phyloP scores from a whole-genome alignment of 768 basidiomycete genomes.

The Trametes cubensis region DNA sequence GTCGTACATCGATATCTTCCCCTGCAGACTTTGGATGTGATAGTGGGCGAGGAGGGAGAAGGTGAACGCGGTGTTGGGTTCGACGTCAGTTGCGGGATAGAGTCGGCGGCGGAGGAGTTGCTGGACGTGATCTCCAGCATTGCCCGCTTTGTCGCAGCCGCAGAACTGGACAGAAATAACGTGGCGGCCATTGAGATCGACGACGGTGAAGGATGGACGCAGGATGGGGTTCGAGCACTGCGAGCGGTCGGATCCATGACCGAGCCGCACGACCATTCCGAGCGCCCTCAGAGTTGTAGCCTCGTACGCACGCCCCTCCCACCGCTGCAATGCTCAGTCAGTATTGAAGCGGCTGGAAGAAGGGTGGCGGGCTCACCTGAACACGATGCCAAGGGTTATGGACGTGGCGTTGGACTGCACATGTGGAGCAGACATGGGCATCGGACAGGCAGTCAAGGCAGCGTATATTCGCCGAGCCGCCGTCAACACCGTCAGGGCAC shows the following conservation, averaged over 20 bases:
- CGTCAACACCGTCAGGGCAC: not conserved
- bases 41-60: too few species aligned
- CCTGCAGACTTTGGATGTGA: too few species aligned
- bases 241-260: too few species aligned
- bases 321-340: not conserved
- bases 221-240: not conserved
- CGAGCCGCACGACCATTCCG: too few species aligned
- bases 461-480: not conserved
- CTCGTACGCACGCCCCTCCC: not conserved
- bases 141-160: slow-evolving; percentile 22
- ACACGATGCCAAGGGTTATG: not conserved
- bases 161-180: slow-evolving; percentile 30
- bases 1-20: too few species aligned
- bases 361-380: not conserved
- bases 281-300: not conserved
- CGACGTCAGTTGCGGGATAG: slow-evolving; percentile 36
- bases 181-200: slow-evolving; percentile 34
- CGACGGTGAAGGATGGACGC: slow-evolving; percentile 21
- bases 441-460: not conserved
- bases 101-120: slow-evolving; percentile 37
- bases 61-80: too few species aligned
- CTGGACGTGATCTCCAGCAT: not conserved
- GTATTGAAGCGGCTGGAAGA: not conserved
- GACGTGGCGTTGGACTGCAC: not conserved
- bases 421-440: not conserved